Evolutionary conservation across 2,329 filamentous ascomycete genomes (phyloP).

Genomic region (Diaporthe nobilis): DNA sequence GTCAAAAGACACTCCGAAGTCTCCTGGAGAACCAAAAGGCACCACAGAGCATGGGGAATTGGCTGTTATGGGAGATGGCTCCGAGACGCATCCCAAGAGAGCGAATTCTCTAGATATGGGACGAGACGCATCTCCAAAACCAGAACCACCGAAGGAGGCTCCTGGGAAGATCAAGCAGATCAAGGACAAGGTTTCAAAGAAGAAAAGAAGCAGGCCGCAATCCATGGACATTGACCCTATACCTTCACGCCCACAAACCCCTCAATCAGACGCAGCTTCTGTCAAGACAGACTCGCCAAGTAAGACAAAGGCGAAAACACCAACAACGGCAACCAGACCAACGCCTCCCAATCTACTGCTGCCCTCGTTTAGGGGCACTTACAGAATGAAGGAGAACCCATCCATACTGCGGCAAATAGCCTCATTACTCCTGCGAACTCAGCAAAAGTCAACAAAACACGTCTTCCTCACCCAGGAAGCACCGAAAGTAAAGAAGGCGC

Average conservation of each 20-base stretch:
- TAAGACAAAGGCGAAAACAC: conserved; percentile 57
- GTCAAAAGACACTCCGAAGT: conserved; percentile 70
- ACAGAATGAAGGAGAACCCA: conserved; percentile 75
- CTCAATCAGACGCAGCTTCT: conserved; percentile 49
- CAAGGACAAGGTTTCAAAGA: conserved; percentile 52
- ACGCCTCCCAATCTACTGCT: conserved; percentile 74
- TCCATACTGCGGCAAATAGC: conserved; percentile 79
- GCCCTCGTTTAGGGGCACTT: conserved; percentile 79
- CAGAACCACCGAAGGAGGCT: conserved; percentile 52
- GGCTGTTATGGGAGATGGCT: conserved; percentile 70
- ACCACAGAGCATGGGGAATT: conserved; percentile 63
- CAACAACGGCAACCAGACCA: conserved; percentile 57
- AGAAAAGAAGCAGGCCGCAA: conserved; percentile 61
- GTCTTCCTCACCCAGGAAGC: conserved; percentile 79
- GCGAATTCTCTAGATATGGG: conserved; percentile 61
- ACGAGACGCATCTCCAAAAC: conserved; percentile 18
- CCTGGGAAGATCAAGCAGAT: conserved; percentile 48
- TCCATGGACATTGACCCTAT: conserved; percentile 63
- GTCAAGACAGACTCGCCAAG: conserved; percentile 45
- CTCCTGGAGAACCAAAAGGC: conserved; percentile 48
- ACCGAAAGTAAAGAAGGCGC: conserved; percentile 83
- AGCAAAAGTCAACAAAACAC: conserved; percentile 74
- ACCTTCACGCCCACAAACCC: conserved; percentile 53
- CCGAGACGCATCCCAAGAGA: conserved; percentile 67
- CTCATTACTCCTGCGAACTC: conserved; percentile 68